These are phyloP conservation scores for Agrostemma githago DNA, from an alignment of 148 eudicot genomes.

Conservation along the genomic window DNA sequence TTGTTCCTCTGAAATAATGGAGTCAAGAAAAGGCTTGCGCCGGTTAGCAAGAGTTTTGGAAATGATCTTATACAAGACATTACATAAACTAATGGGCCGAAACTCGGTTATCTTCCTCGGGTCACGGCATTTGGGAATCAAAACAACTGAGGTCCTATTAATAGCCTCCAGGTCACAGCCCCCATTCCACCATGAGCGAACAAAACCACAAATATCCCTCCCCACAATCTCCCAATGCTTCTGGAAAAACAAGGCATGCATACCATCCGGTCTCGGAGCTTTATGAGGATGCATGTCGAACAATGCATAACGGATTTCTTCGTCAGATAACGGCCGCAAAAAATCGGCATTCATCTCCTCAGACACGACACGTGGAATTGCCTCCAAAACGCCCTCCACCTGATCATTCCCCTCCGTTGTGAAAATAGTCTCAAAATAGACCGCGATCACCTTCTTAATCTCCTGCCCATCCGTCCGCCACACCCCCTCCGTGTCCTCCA, in stretches of 20 bases:
- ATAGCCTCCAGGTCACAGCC: rapidly evolving
- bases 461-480: too few relatives aligned
- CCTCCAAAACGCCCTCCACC: too few relatives aligned
- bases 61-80: not conserved
- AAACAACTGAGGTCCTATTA: not conserved
- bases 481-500: too few relatives aligned
- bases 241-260: not conserved
- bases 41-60: not conserved
- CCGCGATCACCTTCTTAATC: too few relatives aligned
- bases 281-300: not conserved
- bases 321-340: not conserved
- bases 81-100: slow-evolving; percentile 5
- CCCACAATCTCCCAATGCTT: not conserved
- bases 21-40: not conserved
- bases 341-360: too few relatives aligned
- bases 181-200: not conserved
- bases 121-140: not conserved
- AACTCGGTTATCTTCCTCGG: not conserved
- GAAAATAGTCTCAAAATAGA: too few relatives aligned
- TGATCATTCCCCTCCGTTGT: too few relatives aligned
- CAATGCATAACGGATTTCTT: not conserved
- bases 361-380: too few relatives aligned
- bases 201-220: not conserved
- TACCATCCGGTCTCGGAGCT: not conserved
- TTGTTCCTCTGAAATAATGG: not conserved